Percentiles rank a stretch among this genome's conserved stretches.
Conservation (phyloP, 441 rosid genomes). For the Cnidoscolus chayamansa region DNA sequence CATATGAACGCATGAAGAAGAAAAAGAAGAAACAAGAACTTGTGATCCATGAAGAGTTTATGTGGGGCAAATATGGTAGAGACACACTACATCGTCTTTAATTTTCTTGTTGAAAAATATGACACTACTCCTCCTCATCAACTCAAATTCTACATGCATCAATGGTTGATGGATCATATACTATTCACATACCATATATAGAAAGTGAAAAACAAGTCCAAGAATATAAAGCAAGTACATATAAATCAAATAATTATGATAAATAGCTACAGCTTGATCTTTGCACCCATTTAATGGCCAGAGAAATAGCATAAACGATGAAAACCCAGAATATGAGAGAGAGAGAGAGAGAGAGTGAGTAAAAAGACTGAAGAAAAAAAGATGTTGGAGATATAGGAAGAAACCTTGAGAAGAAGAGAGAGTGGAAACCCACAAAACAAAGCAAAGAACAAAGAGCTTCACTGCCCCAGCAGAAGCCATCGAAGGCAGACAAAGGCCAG, state of each 20-base stretch:
- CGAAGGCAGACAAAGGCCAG: constrained; percentile 31
- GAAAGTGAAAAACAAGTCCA: neutral
- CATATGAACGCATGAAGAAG: neutral
- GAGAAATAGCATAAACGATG: neutral
- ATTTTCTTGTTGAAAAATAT: neutral
- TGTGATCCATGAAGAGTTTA: neutral
- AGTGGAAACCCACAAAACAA: constrained; percentile 27
- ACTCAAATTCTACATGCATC: neutral
- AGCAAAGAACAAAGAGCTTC: constrained; percentile 24
- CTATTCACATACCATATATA: too few relatives aligned
- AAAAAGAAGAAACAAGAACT: neutral
- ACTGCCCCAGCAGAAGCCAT: constrained; percentile 46
- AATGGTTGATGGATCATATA: neutral
- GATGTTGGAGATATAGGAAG: constrained; percentile 17
- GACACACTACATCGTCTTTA: too few relatives aligned
- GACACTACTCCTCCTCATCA: too few relatives aligned
- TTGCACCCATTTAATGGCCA: neutral
- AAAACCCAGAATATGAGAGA: neutral
- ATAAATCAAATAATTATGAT: neutral
- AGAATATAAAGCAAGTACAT: neutral
- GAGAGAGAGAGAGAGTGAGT: neutral
- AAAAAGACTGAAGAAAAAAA: neutral
- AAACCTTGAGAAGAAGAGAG: constrained; percentile 54
- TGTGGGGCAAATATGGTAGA: neutral
- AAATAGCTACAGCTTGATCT: neutral